Evolutionary conservation across 1,284 basidiomycete species (phyloP), one percentile per base, ranked within the genome.

Genomic region (Pseudozyma hubeiensis): DNA sequence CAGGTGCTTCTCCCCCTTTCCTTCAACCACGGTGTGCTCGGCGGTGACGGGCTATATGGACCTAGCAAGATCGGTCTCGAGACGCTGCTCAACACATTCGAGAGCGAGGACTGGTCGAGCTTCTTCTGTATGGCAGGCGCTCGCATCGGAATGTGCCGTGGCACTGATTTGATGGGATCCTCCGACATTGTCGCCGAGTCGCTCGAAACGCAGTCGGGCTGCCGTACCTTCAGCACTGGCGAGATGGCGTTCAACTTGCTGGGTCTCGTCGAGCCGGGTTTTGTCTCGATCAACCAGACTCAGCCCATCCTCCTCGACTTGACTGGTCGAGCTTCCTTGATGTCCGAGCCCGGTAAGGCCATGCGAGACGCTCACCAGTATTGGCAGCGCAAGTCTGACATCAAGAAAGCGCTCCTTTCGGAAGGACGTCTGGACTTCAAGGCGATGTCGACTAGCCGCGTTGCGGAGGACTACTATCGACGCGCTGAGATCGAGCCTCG

Each of bases 241-340:
- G 96, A 99, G 87, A 99, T 99, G 96, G 94, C 95, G 4, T 98
- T 99, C 90, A 98, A 98, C 87, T 93, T 99, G 80, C 90, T 99
- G 60, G 96, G 95, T 77, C 89, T 85, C 50, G 97, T 99, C 94
- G 96, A 98, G 85, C 96, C 97, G 45, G 90, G 98, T 14, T 89
- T 99, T 55, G 98, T 97, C 88, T 97, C 95, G 85, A 95, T 98
- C 83, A 97, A 95, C 14, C 97, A 99, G 86, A 94, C 98, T 60
- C 95, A 98, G 85, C 95, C 96, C 7, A 94, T 98, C 82, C 89
- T 98, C 17, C 92, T 93, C 45, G 95, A 97, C 85, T 89, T 99
- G 55, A 93, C 93, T 31, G 93, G 72, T 72, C 40, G 72, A 69
- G 47, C 69, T 31, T 46, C 44, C 9, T 46, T 24, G 24, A 29